These are phyloP conservation scores for Phytophthora idaei DNA, from an alignment of 352 stramenopile species.

Conservation along the genomic window DNA sequence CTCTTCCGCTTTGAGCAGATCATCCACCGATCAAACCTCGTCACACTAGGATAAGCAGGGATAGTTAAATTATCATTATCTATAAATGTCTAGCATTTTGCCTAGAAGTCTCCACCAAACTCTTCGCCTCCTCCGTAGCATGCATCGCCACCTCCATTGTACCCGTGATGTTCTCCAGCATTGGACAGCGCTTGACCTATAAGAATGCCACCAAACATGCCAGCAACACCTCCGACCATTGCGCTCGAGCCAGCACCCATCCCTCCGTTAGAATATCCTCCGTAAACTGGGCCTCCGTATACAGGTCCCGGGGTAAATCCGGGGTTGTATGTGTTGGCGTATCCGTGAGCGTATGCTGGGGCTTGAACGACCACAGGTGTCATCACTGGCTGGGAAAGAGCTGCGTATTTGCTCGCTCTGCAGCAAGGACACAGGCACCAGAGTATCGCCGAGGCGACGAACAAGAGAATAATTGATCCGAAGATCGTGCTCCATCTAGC, in stretches of 20 bases:
- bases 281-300: conserved; percentile 21
- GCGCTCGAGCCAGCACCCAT: conserved; percentile 32
- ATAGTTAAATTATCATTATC: conserved; percentile 26
- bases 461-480: conserved; percentile 17
- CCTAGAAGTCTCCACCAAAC: conserved; percentile 41
- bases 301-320: conserved; percentile 17
- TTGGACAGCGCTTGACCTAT: conserved; percentile 24
- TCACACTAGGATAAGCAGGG: conserved; percentile 27
- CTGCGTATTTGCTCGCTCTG: conserved; percentile 21
- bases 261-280: conserved; percentile 23
- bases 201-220: conserved; percentile 33
- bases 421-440: conserved; percentile 37
- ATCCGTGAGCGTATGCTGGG: conserved; percentile 22
- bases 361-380: conserved; percentile 23
- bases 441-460: conserved; percentile 22
- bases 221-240: conserved; percentile 33
- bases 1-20: conserved; percentile 55
- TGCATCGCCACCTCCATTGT: conserved; percentile 9
- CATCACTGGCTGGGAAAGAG: conserved; percentile 23
- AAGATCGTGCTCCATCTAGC: conserved; percentile 16
- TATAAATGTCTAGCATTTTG: not conserved
- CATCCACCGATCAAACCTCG: conserved; percentile 37
- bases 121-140: conserved; percentile 29
- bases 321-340: conserved; percentile 18
- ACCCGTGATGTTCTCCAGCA: conserved; percentile 18